Percentiles rank a stretch among this genome's conserved stretches.
phyloP scores from a whole-genome alignment of 495 filamentous ascomycete species.

The Aspergillus affinis region DNA sequence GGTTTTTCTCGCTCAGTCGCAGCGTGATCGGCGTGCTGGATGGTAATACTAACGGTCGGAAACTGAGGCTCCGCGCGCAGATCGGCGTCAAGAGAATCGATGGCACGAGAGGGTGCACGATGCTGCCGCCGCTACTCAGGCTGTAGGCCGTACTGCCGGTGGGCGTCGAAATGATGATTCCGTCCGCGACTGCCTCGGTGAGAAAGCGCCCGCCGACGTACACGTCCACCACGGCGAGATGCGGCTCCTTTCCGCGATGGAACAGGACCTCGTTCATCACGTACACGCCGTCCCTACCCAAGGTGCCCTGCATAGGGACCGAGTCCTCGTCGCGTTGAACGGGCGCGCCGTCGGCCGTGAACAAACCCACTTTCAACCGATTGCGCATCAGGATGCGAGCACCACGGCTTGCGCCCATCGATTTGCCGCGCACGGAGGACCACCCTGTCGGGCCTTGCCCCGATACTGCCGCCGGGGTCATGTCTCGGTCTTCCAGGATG shows the following conservation, averaged over 20 bases:
- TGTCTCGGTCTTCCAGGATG: conserved; percentile 28
- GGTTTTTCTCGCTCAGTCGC: conserved; percentile 76
- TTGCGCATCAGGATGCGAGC: conserved; percentile 83
- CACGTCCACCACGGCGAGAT: conserved; percentile 87
- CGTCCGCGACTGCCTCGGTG: conserved; percentile 90
- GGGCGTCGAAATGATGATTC: conserved; percentile 89
- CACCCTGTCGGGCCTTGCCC: conserved; percentile 53
- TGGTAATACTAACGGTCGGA: conserved; percentile 87
- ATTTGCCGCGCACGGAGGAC: conserved; percentile 74
- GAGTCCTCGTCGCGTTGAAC: conserved; percentile 33
- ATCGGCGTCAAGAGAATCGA: conserved; percentile 89
- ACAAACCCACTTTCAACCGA: conserved; percentile 79
- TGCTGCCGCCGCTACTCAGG: conserved; percentile 87
- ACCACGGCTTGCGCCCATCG: conserved; percentile 70
- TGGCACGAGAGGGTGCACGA: conserved; percentile 89
- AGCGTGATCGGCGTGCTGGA: conserved; percentile 81
- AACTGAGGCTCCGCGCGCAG: conserved; percentile 87
- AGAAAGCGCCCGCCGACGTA: conserved; percentile 81
- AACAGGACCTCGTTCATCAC: conserved; percentile 96
- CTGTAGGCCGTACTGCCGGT: conserved; percentile 95
- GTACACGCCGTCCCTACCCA: conserved; percentile 54
- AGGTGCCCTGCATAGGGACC: conserved; percentile 13
- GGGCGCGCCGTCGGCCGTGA: conserved; percentile 57
- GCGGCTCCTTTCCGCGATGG: conserved; percentile 84
- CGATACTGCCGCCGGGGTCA: conserved; percentile 18